Base-by-base conservation (phyloP, 1,284 basidiomycete genomes). In the Amylostereum areolatum region DNA sequence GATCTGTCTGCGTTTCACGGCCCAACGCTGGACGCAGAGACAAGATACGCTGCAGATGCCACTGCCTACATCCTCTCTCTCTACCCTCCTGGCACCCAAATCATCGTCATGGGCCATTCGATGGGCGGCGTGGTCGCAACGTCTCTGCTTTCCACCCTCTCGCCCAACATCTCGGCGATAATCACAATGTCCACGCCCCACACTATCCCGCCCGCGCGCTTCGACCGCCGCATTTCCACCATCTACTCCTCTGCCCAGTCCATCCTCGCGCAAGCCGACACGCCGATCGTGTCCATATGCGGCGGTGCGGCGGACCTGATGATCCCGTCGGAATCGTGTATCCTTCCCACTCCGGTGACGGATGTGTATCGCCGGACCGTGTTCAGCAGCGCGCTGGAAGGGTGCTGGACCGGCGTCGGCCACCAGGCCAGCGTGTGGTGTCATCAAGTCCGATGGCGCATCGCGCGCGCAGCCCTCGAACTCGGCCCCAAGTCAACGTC, bases 371-470 rank as follows among this genome's bases (percentile, higher is more conserved):
- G 89, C 35, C 77, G 85, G 40, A 87, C 92, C 0, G 74, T 94
- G 4, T 97, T 95, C 63, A 89, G 93, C 0, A 89, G 89, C 25
- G 85, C 85, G 1, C 72, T 99, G 11, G 89, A 95, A 39, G 89
- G 90, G 9, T 83, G 87, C 2, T 97, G 95, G 92, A 93, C 94
- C 0, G 90, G 92, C 1, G 90, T 98, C 3, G 96, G 96, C 35
- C 97, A 99, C 66, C 82, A 87, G 45, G 94, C 92, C 49, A 96
- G 98, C 80, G 91, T 98, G 9, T 99, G 97, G 97, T 99, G 97
- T 64, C 92, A 98, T 66, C 97, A 99, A 67, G 84, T 98, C 12
- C 83, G 97, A 30, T 90, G 87, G 83, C 80, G 84, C 33, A 73
- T 98, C 11, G 96, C 95, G 2, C 74, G 88, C 41, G 81, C 83